Evolutionary conservation across 176 grass and related monocot species (phyloP).

Genomic region (Phoenix dactylifera): DNA sequence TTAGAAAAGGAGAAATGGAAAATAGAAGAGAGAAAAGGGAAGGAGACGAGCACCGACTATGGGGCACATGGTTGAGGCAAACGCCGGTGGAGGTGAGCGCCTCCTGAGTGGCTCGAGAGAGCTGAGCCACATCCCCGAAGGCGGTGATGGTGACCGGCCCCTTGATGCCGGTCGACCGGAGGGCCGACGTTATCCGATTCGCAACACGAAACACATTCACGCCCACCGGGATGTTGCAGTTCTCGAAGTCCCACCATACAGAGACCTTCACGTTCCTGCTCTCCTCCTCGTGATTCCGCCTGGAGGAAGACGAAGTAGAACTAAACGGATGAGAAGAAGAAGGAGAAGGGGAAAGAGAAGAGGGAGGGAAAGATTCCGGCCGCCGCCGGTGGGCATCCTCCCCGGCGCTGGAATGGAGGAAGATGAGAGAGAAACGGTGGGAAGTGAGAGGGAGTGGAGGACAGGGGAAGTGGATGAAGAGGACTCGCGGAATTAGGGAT

Average conservation of each 20-base stretch:
- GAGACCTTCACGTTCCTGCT: slow-evolving; percentile 55
- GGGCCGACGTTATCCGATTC: slow-evolving; percentile 44
- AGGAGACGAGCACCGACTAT: slow-evolving; percentile 30
- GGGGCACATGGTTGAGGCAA: slow-evolving; percentile 66
- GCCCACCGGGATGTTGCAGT: slow-evolving; percentile 49
- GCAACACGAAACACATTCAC: slow-evolving; percentile 53
- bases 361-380: background rate
- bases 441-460: slow-evolving; percentile 14
- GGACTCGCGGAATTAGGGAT: background rate
- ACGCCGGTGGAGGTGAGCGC: slow-evolving; percentile 62
- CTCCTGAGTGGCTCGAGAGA: slow-evolving; percentile 51
- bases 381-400: background rate
- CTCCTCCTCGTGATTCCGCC: slow-evolving; percentile 25
- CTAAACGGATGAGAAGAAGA: background rate
- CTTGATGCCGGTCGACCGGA: slow-evolving; percentile 57
- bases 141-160: slow-evolving; percentile 74
- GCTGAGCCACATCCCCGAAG: slow-evolving; percentile 67
- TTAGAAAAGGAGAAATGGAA: background rate
- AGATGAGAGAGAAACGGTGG: slow-evolving; percentile 7
- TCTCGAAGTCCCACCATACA: slow-evolving; percentile 99
- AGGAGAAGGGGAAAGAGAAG: background rate
- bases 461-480: background rate
- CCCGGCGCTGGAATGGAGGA: background rate
- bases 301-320: slow-evolving; percentile 16
- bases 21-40: background rate